These are phyloP conservation scores for Plasmopara viticola DNA, from an alignment of 352 stramenopile genomes.

Conservation along the genomic window DNA sequence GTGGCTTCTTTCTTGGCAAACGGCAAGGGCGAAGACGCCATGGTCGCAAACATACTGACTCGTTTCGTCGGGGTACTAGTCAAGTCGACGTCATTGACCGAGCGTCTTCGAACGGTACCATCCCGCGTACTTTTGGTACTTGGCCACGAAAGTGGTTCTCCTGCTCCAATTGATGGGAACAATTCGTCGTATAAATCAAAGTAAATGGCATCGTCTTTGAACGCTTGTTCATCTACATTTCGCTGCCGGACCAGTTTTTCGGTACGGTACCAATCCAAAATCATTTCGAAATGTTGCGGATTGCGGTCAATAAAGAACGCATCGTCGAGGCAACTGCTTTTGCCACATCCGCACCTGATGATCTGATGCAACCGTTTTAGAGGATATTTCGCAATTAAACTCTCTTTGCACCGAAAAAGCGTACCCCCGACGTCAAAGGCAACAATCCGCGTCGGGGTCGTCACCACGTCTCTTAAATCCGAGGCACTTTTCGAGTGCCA, in stretches of 20 bases:
- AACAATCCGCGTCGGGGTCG: slow-evolving; percentile 15
- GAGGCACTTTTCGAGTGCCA: slow-evolving; percentile 28
- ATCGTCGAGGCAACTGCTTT: slow-evolving; percentile 30
- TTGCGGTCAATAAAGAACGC: slow-evolving; percentile 74
- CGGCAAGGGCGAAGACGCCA: slow-evolving; percentile 10
- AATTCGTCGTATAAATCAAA: slow-evolving; percentile 63
- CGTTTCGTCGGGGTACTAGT: slow-evolving; percentile 11
- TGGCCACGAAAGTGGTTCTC: slow-evolving; percentile 13
- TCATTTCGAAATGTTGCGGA: slow-evolving; percentile 58
- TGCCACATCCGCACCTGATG: slow-evolving; percentile 47
- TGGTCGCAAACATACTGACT: slow-evolving; percentile 30
- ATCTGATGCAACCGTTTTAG: slow-evolving; percentile 57
- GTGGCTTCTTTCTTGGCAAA: slow-evolving; percentile 1
- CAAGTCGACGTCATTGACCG: slow-evolving; percentile 27
- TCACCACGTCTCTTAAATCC: slow-evolving; percentile 9
- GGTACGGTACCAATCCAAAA: slow-evolving; percentile 74
- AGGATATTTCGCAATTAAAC: slow-evolving; percentile 51
- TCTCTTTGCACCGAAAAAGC: slow-evolving; percentile 62
- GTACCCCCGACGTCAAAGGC: slow-evolving; percentile 64
- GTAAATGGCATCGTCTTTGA: slow-evolving; percentile 57
- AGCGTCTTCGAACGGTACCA: slow-evolving; percentile 17
- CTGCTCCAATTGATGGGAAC: slow-evolving; percentile 22
- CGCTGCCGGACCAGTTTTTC: slow-evolving; percentile 35
- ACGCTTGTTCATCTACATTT: slow-evolving; percentile 35
- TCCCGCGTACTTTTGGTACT: slow-evolving; percentile 7